Percentiles rank a stretch among this genome's conserved stretches.
These are phyloP conservation scores for Mycena vitilis DNA, from an alignment of 768 basidiomycete species.

Conservation along the genomic window DNA sequence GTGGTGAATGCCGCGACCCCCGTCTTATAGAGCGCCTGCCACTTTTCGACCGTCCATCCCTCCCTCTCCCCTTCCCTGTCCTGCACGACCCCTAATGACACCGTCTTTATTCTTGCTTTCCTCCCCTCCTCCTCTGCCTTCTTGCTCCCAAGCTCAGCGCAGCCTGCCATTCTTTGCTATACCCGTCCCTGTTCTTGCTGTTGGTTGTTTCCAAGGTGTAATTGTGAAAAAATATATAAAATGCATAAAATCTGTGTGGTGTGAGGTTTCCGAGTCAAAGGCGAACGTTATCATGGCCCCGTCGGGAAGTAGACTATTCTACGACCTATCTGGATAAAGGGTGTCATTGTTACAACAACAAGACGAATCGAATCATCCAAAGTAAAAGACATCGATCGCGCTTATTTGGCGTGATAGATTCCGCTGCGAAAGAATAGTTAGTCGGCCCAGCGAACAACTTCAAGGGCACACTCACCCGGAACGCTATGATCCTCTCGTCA, in stretches of 20 bases:
- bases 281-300: too few relatives aligned
- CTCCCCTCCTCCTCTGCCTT: slow-evolving; percentile 11
- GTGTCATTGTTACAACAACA: neutral
- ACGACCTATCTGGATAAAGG: neutral
- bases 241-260: neutral
- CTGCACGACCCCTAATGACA: slow-evolving; percentile 29
- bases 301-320: neutral
- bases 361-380: slow-evolving; percentile 15
- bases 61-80: slow-evolving; percentile 1
- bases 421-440: slow-evolving; percentile 17
- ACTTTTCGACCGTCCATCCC: neutral
- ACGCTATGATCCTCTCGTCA: slow-evolving; percentile 30
- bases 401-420: neutral
- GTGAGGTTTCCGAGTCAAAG: too few relatives aligned
- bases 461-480: slow-evolving; percentile 21
- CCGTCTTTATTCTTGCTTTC: slow-evolving; percentile 28
- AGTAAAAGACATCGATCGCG: slow-evolving; percentile 30
- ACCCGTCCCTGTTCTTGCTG: slow-evolving; percentile 26
- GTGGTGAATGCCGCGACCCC: slow-evolving; percentile 20
- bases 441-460: neutral
- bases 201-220: neutral
- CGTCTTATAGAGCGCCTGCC: slow-evolving; percentile 12
- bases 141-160: slow-evolving; percentile 24
- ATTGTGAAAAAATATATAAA: slow-evolving; percentile 6
- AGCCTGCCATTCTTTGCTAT: slow-evolving; percentile 30